phyloP scores from a whole-genome alignment of 306 rosid genomes.

The Mimosa pudica region DNA sequence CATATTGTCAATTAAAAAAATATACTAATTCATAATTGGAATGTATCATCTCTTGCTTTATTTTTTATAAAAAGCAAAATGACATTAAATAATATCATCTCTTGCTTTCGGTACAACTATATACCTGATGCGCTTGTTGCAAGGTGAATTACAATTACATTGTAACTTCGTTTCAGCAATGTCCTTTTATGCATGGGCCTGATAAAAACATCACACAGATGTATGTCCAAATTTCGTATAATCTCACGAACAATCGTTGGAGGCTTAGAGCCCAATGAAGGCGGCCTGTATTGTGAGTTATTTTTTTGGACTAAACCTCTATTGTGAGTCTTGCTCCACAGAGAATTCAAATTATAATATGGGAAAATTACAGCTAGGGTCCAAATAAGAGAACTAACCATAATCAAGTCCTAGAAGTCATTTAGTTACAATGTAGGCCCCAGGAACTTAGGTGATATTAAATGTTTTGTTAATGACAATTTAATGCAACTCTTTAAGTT shows the following conservation, averaged over 20 bases:
- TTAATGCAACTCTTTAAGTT: no score
- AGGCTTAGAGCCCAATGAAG: not conserved
- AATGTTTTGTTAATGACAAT: no score
- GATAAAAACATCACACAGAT: not conserved
- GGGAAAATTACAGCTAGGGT: no score
- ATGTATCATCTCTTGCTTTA: no score
- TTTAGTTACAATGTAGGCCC: no score
- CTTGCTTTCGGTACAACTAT: conserved; percentile 22
- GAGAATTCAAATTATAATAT: not conserved
- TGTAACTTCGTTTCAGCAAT: not conserved
- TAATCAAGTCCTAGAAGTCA: no score
- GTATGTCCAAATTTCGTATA: not conserved
- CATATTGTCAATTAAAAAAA: no score
- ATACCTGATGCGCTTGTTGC: not conserved
- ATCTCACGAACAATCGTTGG: not conserved
- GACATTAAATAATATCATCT: not conserved
- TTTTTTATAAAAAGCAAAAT: no score
- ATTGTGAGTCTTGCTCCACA: not conserved
- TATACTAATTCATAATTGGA: no score
- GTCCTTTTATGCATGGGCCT: not conserved
- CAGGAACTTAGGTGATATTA: no score
- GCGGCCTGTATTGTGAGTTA: not conserved
- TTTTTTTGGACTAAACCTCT: no score
- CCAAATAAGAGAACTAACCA: no score
- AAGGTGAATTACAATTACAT: not conserved